Evolutionary conservation across 805 yeast genomes (phyloP), one percentile per base, ranked within the genome.

Genomic region (Saturnispora hagleri): DNA sequence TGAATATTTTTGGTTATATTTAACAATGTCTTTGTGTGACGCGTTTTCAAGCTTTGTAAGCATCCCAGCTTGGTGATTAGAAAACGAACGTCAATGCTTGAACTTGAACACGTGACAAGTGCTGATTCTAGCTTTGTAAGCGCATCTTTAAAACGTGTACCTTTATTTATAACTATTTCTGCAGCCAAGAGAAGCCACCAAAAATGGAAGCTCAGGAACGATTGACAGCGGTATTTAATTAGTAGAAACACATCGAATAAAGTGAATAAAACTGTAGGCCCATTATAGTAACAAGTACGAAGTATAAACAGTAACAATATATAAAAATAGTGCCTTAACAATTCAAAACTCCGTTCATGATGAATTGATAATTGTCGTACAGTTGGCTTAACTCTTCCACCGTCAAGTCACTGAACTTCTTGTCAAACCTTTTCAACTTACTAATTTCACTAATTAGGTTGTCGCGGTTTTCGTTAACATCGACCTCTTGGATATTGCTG

Each of bases 351-450:
- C 13, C 43, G 28, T 34, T 49, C 47, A 49, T 52, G 12, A 68
- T 54, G n/a, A 43, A 56, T 41, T 60, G 64, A 49, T 66, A 68
- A 35, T 58, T 60, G 36, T 59, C 54, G 47, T 60, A 63, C 56
- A 68, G 53, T 43, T 63, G 63, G 31, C 47, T 51, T 41, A 68
- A 53, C 36, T 68, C 71, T 12, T 48, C 44, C 15, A 68, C 48
- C 3, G 58, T 55, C 55, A 68, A 51, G 28, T 66, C 65, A 3
- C 62, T 65, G 53, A 68, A 68, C 4, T 54, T 50, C 42, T 57
- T 60, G 24, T 57, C 60, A 51, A 62, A 62, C 43, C 55, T 54
- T 12, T 56, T 56, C 15, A 58, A 49, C 18, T 49, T 47, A 10
- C 42, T 15, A 24, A 50, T 26, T 17, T 46, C 48, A 3, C 28